phyloP scores from a whole-genome alignment of 345 rosid species.

The Gossypium turneri region DNA sequence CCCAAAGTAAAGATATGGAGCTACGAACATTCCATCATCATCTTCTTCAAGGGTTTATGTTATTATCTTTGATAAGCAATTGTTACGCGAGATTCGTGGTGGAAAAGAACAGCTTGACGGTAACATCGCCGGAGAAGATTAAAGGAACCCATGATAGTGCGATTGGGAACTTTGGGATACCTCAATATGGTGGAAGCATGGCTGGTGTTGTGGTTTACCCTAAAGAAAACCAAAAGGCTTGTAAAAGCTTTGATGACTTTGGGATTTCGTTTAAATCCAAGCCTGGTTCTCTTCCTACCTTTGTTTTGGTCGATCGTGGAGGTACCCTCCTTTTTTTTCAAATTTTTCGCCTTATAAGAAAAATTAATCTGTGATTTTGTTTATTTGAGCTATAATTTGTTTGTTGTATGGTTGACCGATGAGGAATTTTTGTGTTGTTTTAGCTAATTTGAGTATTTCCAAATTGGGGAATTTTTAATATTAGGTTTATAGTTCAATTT shows the following conservation, averaged over 20 bases:
- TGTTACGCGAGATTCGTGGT: too few species aligned
- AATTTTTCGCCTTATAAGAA: too few species aligned
- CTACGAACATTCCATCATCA: too few species aligned
- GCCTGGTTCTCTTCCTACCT: conserved; percentile 83
- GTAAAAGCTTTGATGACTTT: conserved; percentile 60
- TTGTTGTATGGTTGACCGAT: not conserved
- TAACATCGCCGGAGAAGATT: conserved; percentile 64
- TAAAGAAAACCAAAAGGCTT: conserved; percentile 65
- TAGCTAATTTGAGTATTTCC: not conserved
- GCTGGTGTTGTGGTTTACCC: conserved; percentile 80
- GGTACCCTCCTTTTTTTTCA: not conserved
- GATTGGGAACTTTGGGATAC: conserved; percentile 97
- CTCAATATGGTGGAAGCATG: conserved; percentile 98
- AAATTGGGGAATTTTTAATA: not conserved
- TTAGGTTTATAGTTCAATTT: not conserved
- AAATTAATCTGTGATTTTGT: too few species aligned
- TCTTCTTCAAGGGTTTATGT: too few species aligned
- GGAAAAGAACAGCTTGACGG: too few species aligned
- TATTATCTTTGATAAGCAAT: too few species aligned
- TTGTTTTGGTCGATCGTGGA: conserved; percentile 42
- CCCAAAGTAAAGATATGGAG: too few species aligned
- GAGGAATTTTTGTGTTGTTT: not conserved
- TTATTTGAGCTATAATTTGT: not conserved
- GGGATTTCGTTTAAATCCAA: conserved; percentile 62
- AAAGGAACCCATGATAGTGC: conserved; percentile 86